Conservation (phyloP, 495 filamentous ascomycete species). For the Zalerion maritima region DNA sequence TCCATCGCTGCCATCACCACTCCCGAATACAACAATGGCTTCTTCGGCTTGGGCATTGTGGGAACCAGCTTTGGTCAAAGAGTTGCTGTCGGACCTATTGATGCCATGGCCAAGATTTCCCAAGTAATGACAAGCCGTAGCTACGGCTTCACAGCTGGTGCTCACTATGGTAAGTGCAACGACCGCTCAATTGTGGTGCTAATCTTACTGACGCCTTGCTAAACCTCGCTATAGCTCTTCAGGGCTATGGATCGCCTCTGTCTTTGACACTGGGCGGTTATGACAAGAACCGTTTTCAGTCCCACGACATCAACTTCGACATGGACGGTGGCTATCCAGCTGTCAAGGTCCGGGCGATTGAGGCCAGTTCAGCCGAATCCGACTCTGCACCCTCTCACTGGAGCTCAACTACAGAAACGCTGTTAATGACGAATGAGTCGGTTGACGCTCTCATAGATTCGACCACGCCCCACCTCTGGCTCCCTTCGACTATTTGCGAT, state of each 20-base stretch:
- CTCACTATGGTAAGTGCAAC: slow-evolving; percentile 37
- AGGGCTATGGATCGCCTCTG: slow-evolving; percentile 32
- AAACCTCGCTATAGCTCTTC: slow-evolving; percentile 15
- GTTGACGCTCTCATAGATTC: slow-evolving; percentile 46
- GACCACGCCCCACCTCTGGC: slow-evolving; percentile 53
- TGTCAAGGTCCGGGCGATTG: slow-evolving; percentile 40
- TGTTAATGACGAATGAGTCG: slow-evolving; percentile 30
- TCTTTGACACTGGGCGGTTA: slow-evolving; percentile 51
- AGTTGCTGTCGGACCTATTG: slow-evolving; percentile 14
- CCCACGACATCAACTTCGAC: slow-evolving; percentile 38
- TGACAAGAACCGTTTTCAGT: slow-evolving; percentile 41
- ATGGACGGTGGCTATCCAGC: slow-evolving; percentile 35
- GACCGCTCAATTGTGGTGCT: too few species aligned
- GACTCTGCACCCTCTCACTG: slow-evolving; percentile 26
- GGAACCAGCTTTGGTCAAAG: slow-evolving; percentile 25
- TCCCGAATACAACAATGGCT: slow-evolving; percentile 41
- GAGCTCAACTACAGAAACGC: slow-evolving; percentile 19
- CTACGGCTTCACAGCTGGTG: slow-evolving; percentile 55
- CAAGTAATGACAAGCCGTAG: slow-evolving; percentile 42
- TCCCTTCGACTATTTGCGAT: slow-evolving; percentile 45
- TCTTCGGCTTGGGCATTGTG: slow-evolving; percentile 39
- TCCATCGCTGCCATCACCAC: slow-evolving; percentile 40
- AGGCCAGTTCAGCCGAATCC: slow-evolving; percentile 27
- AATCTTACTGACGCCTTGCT: slow-evolving; percentile 7
- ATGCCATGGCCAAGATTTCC: slow-evolving; percentile 17